Base-by-base conservation (phyloP, 768 basidiomycete species). In the Serendipita sp. region DNA sequence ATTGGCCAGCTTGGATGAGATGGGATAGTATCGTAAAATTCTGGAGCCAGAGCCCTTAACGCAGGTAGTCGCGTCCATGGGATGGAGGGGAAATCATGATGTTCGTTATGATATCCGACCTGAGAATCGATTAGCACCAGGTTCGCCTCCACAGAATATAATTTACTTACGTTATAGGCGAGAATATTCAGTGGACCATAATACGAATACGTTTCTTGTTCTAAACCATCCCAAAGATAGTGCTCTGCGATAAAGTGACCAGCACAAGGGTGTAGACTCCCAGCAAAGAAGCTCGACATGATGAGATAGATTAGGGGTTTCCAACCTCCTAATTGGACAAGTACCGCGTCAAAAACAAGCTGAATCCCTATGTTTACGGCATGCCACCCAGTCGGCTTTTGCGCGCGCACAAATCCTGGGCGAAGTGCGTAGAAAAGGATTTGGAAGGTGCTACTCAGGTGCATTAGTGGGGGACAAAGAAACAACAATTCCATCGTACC, bases 41-140 rank as follows among this genome's bases (percentile, higher is more conserved):
- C 95, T 2, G 86, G 87, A 4, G 93, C 95, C 33, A 96, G 79
- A 1, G 80, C 79, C 34, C 85, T 84, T 23, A 99, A 82, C 3
- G 82, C 81, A 1, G 93, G 90, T 0, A 98, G 80, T 27, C 88
- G 84, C 16, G 94, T 97, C 96, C 96, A 99, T 1, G 96, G 81
- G 0, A 99, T 75, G 11, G 92, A 92, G 5, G 96, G 94, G 75
- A 99, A 98, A 75, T 99, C 96, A 75, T 99, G 96, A 74, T 99
- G 96, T 70, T 98, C 96, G 74, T 99, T 97, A 73, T 99, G 96
- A 72, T 97, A 98, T 44, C 96, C 96, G 68, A 97, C 91, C 90
- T 92, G 67, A n/a, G 33, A 10, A 10, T 11, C 10, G 36, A 34
- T 60, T 36, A 60, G 55, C 18, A 64, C 13, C 11, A 40, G 48